Evolutionary conservation across 2,329 filamentous ascomycete genomes (phyloP).

Genomic region (Penicillium sp.): DNA sequence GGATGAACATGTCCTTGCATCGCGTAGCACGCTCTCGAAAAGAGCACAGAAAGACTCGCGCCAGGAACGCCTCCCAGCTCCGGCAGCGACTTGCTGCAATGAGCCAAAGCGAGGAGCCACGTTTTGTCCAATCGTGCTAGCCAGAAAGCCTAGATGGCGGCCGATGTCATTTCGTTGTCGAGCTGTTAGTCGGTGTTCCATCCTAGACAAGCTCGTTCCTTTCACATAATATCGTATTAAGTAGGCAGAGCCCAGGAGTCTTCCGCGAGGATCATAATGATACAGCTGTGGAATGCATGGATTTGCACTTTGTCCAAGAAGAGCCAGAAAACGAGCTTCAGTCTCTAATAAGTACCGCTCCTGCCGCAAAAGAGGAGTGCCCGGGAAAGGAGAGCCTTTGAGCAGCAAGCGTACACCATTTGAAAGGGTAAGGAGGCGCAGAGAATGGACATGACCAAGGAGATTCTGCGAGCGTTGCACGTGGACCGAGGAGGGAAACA

Average conservation of each 20-base stretch:
- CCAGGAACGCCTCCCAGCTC: conserved; percentile 49
- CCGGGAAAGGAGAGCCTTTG: conserved; percentile 34
- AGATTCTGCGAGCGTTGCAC: conserved; percentile 24
- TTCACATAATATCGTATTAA: conserved; percentile 36
- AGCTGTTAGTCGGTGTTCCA: conserved; percentile 26
- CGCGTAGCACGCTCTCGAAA: conserved; percentile 51
- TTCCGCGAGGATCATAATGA: conserved; percentile 32
- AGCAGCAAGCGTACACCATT: conserved; percentile 36
- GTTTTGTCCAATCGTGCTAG: conserved; percentile 44
- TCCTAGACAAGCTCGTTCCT: conserved; percentile 32
- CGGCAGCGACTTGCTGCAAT: conserved; percentile 44
- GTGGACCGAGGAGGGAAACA: conserved; percentile 31
- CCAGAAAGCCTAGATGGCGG: conserved; percentile 32
- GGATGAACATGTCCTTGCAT: conserved; percentile 56
- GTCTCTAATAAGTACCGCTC: conserved; percentile 38
- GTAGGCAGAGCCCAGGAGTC: conserved; percentile 29
- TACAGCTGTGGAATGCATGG: conserved; percentile 37
- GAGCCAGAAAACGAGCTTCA: conserved; percentile 37
- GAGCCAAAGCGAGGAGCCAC: conserved; percentile 49
- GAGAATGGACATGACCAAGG: conserved; percentile 33
- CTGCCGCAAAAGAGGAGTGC: conserved; percentile 37
- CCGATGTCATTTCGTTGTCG: conserved; percentile 33
- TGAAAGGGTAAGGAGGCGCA: conserved; percentile 35
- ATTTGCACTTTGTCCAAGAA: conserved; percentile 31
- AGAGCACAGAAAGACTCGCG: conserved; percentile 49